Conservation (phyloP, 2,329 filamentous ascomycete species). For the Penicillium capsulatum region DNA sequence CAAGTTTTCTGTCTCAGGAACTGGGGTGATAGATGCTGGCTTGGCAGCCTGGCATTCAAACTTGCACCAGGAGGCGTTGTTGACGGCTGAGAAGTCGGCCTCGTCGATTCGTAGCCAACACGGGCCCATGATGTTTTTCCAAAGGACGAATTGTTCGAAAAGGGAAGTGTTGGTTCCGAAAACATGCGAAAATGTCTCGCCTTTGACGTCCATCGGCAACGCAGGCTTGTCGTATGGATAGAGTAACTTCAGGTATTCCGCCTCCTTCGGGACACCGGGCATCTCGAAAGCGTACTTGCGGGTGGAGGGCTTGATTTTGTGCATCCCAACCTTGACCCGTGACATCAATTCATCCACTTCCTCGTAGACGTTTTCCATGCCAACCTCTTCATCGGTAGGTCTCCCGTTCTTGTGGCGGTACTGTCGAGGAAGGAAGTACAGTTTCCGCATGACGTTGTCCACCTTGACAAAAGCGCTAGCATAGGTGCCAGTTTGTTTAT, state of each 20-base stretch:
- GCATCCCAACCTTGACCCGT: slow-evolving; percentile 75
- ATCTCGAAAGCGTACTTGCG: slow-evolving; percentile 97
- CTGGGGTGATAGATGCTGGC: slow-evolving; percentile 67
- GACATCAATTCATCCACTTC: slow-evolving; percentile 89
- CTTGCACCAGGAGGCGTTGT: slow-evolving; percentile 96
- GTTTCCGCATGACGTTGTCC: slow-evolving; percentile 86
- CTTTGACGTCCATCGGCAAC: slow-evolving; percentile 65
- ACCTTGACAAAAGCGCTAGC: slow-evolving; percentile 95
- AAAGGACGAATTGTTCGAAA: slow-evolving; percentile 97
- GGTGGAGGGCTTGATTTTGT: slow-evolving; percentile 87
- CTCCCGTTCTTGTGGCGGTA: slow-evolving; percentile 55
- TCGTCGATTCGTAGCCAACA: slow-evolving; percentile 93
- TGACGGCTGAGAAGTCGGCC: slow-evolving; percentile 76
- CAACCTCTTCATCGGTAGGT: slow-evolving; percentile 71
- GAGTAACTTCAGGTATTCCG: slow-evolving; percentile 88
- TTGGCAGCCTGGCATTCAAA: slow-evolving; percentile 79
- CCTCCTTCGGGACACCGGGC: slow-evolving; percentile 77
- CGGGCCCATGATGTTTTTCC: slow-evolving; percentile 98
- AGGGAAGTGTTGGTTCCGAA: slow-evolving; percentile 91
- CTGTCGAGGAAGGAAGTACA: slow-evolving; percentile 86
- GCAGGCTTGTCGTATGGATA: slow-evolving; percentile 85
- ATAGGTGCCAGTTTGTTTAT: slow-evolving; percentile 73
- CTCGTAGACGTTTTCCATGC: slow-evolving; percentile 82
- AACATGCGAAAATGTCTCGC: slow-evolving; percentile 88
- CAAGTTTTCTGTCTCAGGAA: slow-evolving; percentile 73